Evolutionary conservation across 2,329 filamentous ascomycete genomes (phyloP).

Genomic region (Botrytis paeoniae): DNA sequence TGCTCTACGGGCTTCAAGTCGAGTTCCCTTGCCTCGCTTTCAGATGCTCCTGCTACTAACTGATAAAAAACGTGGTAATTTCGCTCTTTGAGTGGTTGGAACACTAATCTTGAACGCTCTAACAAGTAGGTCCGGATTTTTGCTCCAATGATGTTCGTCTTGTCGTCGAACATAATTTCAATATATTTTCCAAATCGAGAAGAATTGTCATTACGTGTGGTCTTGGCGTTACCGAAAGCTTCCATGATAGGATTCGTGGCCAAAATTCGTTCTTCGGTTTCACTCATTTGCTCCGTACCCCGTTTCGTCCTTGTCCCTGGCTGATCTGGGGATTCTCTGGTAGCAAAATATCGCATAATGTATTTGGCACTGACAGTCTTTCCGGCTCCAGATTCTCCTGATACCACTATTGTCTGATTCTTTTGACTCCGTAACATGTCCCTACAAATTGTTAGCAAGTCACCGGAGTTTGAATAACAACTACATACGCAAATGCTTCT

Average conservation of each 20-base stretch:
- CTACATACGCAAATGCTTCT: conserved; percentile 87
- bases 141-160: conserved; percentile 94
- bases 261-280: conserved; percentile 97
- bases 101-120: conserved; percentile 92
- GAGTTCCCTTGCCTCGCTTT: conserved; percentile 76
- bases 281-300: conserved; percentile 81
- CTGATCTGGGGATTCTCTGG: conserved; percentile 88
- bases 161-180: conserved; percentile 97
- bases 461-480: conserved; percentile 11
- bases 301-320: conserved; percentile 72
- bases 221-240: conserved; percentile 98
- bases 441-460: conserved; percentile 51
- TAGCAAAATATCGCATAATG: conserved; percentile 99
- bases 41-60: conserved; percentile 85
- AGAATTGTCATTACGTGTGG: conserved; percentile 98
- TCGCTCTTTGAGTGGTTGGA: conserved; percentile 93
- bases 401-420: conserved; percentile 99
- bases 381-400: conserved; percentile 95
- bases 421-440: conserved; percentile 95
- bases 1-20: conserved; percentile 79
- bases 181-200: conserved; percentile 99
- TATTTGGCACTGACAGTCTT: conserved; percentile 99
- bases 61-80: conserved; percentile 99
- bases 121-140: conserved; percentile 95
- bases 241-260: conserved; percentile 99